Base-by-base conservation (phyloP, 225 moss, liverwort and hornwort species). In the Lunularia cruciata region DNA sequence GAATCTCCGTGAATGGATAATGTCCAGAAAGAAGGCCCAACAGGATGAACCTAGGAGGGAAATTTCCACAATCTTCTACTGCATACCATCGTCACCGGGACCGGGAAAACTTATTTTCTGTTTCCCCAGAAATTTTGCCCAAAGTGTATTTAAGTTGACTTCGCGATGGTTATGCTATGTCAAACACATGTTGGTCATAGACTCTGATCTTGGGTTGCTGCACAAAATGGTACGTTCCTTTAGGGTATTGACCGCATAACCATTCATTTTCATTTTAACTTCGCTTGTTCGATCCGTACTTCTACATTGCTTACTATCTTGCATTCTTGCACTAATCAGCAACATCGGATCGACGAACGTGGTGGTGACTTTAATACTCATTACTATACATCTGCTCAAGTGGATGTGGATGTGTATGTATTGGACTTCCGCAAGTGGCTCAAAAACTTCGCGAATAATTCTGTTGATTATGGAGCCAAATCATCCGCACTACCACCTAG, bases 1-100 rank as follows among this genome's bases (percentile, higher is more conserved):
- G 23, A 33, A 52, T 49, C 9, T 67, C 26, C 37, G 36, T 22
- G 35, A 67, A 32, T 67, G 67, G 67, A 67, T 67, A 22, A 15
- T 14, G 6, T 52, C 67, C 35, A 52, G 19, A 5, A 67, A 67
- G 67, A 47, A 90, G 75, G 51, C 68, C n/a, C 33, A 49, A n/a
- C 49, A 10, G 10, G 34, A 28, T 23, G 67, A 67, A 34, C 9
- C 10, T 5, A 35, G 15, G 34, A 20, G 20, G 33, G 33, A 52
- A 67, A 10, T 67, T 9, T 67, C 67, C 27, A 16, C 35, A 11
- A 22, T 67, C 6, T n/a, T 23, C 11, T 34, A 20, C 35, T 67
- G 67, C 27, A 51, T 67, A 36, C 67, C 67, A 67, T 28, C 47
- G 51, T 20, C 52, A 10, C 67, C 67, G 23, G 67, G 67, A 36